Percentiles rank a stretch among this genome's conserved stretches.
These are phyloP conservation scores for Akanthomyces uredinophilus DNA, from an alignment of 2,329 filamentous ascomycete genomes.

Conservation along the genomic window DNA sequence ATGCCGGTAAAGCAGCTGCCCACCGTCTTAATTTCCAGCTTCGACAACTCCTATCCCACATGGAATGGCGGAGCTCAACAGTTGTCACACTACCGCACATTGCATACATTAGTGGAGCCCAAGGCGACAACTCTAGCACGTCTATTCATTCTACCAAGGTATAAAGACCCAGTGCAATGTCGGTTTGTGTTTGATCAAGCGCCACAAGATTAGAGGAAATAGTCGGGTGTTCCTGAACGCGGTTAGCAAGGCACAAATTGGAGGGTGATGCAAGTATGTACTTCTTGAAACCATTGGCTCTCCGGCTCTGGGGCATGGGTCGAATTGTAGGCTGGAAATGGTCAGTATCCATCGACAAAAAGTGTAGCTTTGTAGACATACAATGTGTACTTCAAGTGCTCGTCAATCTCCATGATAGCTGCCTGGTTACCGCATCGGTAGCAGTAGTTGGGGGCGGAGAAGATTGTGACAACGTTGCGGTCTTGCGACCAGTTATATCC, in stretches of 20 bases:
- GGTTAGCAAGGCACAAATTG: neutral
- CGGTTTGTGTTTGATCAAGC: constrained; percentile 12
- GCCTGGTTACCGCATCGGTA: constrained; percentile 99
- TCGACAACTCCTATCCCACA: constrained; percentile 2
- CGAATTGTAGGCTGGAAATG: constrained; percentile 82
- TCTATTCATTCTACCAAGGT: constrained; percentile 18
- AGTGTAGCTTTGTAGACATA: constrained; percentile 46
- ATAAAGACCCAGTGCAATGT: constrained; percentile 1
- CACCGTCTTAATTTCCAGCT: neutral
- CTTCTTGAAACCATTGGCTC: constrained; percentile 98
- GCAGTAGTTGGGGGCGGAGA: constrained; percentile 94
- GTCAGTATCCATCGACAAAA: constrained; percentile 22
- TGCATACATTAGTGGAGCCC: constrained; percentile 25
- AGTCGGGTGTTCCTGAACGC: constrained; percentile 73
- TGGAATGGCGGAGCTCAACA: neutral
- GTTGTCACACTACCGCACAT: constrained; percentile 16
- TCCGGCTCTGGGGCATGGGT: constrained; percentile 92
- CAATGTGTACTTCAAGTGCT: constrained; percentile 99
- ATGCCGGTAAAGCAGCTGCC: neutral
- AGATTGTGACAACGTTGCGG: constrained; percentile 96
- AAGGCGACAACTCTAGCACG: constrained; percentile 19
- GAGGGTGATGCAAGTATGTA: constrained; percentile 35
- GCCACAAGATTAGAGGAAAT: constrained; percentile 74
- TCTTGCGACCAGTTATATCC: constrained; percentile 99
- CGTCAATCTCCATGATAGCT: constrained; percentile 99